Conservation (phyloP, 1,139 yeast genomes). For the Keqinozyma sinolaborantium region DNA sequence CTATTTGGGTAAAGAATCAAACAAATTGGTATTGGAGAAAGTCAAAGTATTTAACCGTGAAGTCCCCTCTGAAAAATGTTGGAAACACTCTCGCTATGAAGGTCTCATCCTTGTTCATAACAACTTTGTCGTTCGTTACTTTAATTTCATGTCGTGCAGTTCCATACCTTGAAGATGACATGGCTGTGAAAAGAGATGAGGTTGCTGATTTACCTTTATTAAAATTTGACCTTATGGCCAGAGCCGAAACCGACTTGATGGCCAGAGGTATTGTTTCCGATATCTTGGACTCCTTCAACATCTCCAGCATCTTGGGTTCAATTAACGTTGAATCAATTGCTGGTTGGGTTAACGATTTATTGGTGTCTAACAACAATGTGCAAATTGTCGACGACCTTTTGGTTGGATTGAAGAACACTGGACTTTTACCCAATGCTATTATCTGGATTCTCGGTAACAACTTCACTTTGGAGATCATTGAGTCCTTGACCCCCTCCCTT, state of each 20-base stretch:
- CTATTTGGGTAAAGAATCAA: too few relatives aligned
- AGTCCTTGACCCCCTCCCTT: conserved; percentile 15
- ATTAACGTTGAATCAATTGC: conserved; percentile 29
- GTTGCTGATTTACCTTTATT: neutral
- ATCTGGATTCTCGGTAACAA: conserved; percentile 24
- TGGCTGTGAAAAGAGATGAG: neutral
- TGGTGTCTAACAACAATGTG: conserved; percentile 19
- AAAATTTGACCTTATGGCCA: neutral
- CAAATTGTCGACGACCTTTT: conserved; percentile 24
- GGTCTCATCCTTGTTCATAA: conserved; percentile 14
- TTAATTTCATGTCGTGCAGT: conserved; percentile 10
- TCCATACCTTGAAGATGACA: conserved; percentile 6
- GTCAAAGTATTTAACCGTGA: too few relatives aligned
- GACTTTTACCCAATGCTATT: conserved; percentile 23
- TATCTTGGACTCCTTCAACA: conserved; percentile 3
- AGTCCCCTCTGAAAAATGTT: neutral
- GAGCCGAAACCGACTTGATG: conserved; percentile 11
- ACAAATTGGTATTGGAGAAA: too few relatives aligned
- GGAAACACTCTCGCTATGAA: conserved; percentile 15
- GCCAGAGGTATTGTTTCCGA: conserved; percentile 19
- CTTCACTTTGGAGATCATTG: conserved; percentile 18
- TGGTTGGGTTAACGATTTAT: conserved; percentile 26
- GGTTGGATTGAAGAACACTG: conserved; percentile 20
- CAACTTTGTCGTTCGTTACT: conserved; percentile 14
- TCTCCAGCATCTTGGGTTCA: conserved; percentile 7